These are phyloP conservation scores for Plectosphaerella plurivora DNA, from an alignment of 2,329 filamentous ascomycete species.

Conservation along the genomic window DNA sequence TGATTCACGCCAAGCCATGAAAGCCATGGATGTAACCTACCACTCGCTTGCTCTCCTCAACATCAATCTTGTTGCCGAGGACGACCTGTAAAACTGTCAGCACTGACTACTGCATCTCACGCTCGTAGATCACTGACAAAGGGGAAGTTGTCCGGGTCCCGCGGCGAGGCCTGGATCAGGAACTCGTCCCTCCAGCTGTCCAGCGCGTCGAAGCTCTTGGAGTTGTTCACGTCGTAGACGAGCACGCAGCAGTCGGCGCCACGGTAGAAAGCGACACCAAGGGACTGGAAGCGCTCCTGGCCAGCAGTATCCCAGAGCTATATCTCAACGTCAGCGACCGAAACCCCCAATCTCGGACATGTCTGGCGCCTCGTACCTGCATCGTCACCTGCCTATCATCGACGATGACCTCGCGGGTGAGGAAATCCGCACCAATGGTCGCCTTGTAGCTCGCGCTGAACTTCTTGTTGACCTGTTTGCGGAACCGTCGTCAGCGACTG, in stretches of 20 bases:
- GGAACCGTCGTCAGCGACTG: not conserved
- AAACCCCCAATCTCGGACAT: conserved; percentile 1
- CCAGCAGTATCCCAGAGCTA: conserved; percentile 97
- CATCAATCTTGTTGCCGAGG: conserved; percentile 97
- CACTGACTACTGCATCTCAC: not conserved
- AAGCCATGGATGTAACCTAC: conserved; percentile 38
- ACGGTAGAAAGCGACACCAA: conserved; percentile 95
- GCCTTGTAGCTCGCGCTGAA: conserved; percentile 99
- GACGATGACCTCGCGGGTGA: conserved; percentile 95
- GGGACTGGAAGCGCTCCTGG: conserved; percentile 94
- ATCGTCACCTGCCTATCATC: conserved; percentile 97
- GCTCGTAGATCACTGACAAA: conserved; percentile 61
- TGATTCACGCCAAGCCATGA: not conserved
- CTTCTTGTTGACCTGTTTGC: conserved; percentile 92
- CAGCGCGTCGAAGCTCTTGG: conserved; percentile 97
- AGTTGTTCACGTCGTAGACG: conserved; percentile 98
- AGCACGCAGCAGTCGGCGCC: conserved; percentile 97
- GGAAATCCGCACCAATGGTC: conserved; percentile 96
- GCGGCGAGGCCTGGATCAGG: conserved; percentile 90
- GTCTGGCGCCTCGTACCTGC: conserved; percentile 60
- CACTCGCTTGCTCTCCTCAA: conserved; percentile 95
- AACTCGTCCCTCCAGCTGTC: conserved; percentile 99
- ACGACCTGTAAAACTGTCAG: conserved; percentile 61
- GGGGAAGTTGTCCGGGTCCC: conserved; percentile 95
- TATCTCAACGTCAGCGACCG: conserved; percentile 3